Evolutionary conservation across 2,329 filamentous ascomycete genomes (phyloP).

Genomic region (Trichoderma guizhouense): DNA sequence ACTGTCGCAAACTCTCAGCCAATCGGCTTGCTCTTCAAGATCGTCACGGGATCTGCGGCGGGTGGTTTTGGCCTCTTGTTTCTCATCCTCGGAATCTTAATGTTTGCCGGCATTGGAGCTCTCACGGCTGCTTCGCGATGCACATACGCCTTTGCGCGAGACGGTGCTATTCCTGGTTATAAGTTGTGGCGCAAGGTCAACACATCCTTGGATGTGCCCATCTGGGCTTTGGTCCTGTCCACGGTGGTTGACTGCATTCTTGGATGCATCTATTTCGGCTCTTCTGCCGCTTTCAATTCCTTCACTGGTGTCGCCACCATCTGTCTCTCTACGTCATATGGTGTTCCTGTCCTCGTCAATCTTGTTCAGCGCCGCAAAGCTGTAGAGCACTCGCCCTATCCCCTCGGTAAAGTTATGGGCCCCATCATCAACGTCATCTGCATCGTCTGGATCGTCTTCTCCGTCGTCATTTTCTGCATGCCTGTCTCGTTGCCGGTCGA

Average conservation of each 20-base stretch:
- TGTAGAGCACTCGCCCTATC: conserved; percentile 63
- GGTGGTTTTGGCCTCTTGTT: conserved; percentile 75
- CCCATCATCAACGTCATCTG: conserved; percentile 65
- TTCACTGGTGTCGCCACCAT: conserved; percentile 80
- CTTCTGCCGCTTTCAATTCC: conserved; percentile 71
- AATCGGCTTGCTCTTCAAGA: conserved; percentile 73
- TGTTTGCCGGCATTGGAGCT: conserved; percentile 73
- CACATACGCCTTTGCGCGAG: conserved; percentile 72
- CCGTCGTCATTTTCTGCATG: conserved; percentile 74
- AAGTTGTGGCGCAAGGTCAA: conserved; percentile 65
- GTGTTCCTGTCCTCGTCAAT: conserved; percentile 69
- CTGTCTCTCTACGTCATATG: conserved; percentile 72
- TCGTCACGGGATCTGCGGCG: conserved; percentile 65
- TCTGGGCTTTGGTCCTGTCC: conserved; percentile 66
- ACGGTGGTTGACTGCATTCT: conserved; percentile 67
- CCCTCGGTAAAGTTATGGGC: conserved; percentile 68
- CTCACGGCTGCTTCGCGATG: conserved; percentile 71
- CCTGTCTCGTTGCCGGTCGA: conserved; percentile 59
- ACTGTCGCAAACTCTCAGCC: conserved; percentile 69
- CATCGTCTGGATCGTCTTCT: conserved; percentile 67
- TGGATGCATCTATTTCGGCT: conserved; percentile 77
- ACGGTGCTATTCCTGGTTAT: conserved; percentile 70
- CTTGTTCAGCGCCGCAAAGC: conserved; percentile 63
- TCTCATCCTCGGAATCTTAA: conserved; percentile 70
- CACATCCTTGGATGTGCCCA: conserved; percentile 62